phyloP scores from a whole-genome alignment of 1,284 basidiomycete species.

The Xanthoconium separans region DNA sequence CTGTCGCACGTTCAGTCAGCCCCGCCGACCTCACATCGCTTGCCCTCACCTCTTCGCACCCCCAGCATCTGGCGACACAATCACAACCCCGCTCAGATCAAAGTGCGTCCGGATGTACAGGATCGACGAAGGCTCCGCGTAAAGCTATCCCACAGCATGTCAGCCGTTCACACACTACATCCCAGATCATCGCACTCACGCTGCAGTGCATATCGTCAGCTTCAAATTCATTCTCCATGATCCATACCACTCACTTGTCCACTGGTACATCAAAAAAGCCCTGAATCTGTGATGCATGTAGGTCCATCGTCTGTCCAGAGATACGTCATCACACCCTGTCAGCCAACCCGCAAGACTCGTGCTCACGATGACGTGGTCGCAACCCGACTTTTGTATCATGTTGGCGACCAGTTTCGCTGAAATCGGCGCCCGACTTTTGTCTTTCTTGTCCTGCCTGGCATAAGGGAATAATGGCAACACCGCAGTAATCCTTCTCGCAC shows the following conservation, averaged over 20 bases:
- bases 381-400: constrained; percentile 97
- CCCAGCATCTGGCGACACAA: constrained; percentile 98
- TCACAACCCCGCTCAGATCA: constrained; percentile 85
- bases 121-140: constrained; percentile 96
- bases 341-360: not conserved
- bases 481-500: constrained; percentile 94
- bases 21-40: not conserved
- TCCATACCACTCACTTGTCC: constrained; percentile 80
- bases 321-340: constrained; percentile 4
- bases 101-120: constrained; percentile 95
- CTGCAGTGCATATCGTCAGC: constrained; percentile 33
- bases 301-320: constrained; percentile 84
- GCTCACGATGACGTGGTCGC: constrained; percentile 97
- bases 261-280: constrained; percentile 99
- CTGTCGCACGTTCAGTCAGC: constrained; percentile 42
- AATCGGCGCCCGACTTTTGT: constrained; percentile 98
- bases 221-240: constrained; percentile 9
- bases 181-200: constrained; percentile 42
- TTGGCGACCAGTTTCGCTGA: constrained; percentile 99
- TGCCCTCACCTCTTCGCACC: constrained; percentile 88
- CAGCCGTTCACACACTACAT: constrained; percentile 21
- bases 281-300: constrained; percentile 98
- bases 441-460: constrained; percentile 98
- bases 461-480: constrained; percentile 96
- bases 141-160: constrained; percentile 61